Conservation (phyloP, 306 rosid species). For the Dryas alaskensis region DNA sequence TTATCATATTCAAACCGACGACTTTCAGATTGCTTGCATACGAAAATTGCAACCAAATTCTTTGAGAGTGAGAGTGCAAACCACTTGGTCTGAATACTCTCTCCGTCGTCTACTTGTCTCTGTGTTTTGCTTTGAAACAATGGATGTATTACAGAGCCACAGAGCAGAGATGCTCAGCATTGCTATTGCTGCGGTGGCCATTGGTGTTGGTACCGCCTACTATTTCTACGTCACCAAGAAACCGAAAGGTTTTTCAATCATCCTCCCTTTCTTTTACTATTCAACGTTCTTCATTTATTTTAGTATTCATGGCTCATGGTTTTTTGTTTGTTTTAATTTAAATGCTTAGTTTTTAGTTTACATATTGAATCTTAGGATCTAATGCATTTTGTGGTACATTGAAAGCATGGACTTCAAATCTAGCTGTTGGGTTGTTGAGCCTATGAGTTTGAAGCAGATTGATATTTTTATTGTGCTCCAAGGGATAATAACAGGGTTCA, state of each 20-base stretch:
- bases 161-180: slow-evolving; percentile 47
- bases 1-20: background rate
- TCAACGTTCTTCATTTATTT: background rate
- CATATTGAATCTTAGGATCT: background rate
- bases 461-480: background rate
- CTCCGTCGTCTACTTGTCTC: too few species aligned
- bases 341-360: background rate
- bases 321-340: background rate
- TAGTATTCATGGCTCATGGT: background rate
- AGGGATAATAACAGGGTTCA: background rate
- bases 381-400: background rate
- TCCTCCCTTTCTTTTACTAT: background rate
- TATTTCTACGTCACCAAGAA: slow-evolving; percentile 56
- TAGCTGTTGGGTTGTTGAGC: background rate
- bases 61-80: background rate
- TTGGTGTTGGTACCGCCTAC: slow-evolving; percentile 55
- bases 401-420: background rate
- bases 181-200: slow-evolving; percentile 47
- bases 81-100: too few species aligned
- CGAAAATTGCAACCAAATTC: background rate
- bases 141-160: slow-evolving; percentile 40
- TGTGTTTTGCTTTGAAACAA: slow-evolving; percentile 4
- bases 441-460: background rate
- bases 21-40: background rate
- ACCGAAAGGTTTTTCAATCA: slow-evolving; percentile 38